phyloP scores from a whole-genome alignment of 371 early-diverging fungal genomes.

The Mucor saturninus region DNA sequence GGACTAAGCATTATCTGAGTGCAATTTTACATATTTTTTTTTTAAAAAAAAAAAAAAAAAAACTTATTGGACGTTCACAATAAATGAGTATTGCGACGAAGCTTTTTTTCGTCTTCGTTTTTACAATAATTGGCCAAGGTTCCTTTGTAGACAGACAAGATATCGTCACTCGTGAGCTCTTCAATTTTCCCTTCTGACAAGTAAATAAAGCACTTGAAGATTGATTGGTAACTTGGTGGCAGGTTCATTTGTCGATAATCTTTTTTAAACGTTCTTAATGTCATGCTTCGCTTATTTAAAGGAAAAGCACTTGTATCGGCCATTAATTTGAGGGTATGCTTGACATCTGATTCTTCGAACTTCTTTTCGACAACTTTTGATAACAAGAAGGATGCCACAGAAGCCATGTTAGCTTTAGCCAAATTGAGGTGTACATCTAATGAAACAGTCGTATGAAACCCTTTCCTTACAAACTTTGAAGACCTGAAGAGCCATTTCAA shows the following conservation, averaged over 20 bases:
- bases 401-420: background rate
- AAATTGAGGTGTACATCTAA: background rate
- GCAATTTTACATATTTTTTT: no score
- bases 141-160: background rate
- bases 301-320: background rate
- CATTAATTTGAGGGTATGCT: background rate
- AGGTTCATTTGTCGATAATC: background rate
- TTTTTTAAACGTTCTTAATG: background rate
- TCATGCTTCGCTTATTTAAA: background rate
- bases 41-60: no score
- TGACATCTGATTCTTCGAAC: background rate
- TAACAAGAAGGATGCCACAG: background rate
- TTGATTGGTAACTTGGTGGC: background rate
- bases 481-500: background rate
- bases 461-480: background rate
- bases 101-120: background rate
- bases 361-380: background rate
- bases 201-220: background rate
- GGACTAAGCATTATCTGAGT: no score
- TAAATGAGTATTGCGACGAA: background rate
- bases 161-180: background rate
- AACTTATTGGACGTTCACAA: background rate
- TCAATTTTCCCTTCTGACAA: background rate
- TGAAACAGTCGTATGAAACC: background rate
- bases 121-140: background rate